These are phyloP conservation scores for Holtermannia corniformis DNA, from an alignment of 768 basidiomycete genomes.

Conservation along the genomic window DNA sequence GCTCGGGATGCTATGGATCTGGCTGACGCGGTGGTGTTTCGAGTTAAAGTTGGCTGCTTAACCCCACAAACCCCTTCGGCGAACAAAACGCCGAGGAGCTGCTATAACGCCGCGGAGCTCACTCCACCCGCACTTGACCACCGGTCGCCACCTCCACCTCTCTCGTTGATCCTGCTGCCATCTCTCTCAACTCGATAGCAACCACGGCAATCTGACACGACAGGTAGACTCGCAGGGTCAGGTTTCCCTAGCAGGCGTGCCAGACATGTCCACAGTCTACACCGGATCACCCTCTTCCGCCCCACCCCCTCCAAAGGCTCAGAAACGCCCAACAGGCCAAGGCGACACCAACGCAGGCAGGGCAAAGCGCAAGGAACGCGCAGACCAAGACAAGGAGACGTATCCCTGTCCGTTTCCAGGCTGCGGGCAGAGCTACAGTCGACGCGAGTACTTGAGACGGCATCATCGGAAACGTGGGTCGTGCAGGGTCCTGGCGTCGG, in stretches of 20 bases:
- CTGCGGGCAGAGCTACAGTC: constrained; percentile 39
- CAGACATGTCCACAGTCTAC: too few relatives aligned
- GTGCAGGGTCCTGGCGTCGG: not conserved
- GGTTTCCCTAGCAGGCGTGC: too few relatives aligned
- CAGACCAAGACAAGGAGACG: constrained; percentile 31
- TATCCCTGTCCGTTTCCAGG: constrained; percentile 32
- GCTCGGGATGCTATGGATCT: too few relatives aligned
- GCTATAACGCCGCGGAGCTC: not conserved
- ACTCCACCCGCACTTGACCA: not conserved
- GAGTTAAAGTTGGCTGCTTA: too few relatives aligned
- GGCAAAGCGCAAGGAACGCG: not conserved
- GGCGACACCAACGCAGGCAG: not conserved
- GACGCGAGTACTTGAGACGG: constrained; percentile 42
- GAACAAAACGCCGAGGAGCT: not conserved
- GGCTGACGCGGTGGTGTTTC: too few relatives aligned
- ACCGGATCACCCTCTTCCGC: not conserved
- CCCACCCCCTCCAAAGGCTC: not conserved
- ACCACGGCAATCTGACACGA: too few relatives aligned
- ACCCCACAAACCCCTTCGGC: not conserved
- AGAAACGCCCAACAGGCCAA: not conserved
- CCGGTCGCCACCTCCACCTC: not conserved
- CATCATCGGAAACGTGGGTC: constrained; percentile 43
- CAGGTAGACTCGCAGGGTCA: too few relatives aligned
- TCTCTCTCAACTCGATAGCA: too few relatives aligned
- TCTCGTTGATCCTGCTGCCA: not conserved